Evolutionary conservation across 2,329 filamentous ascomycete genomes (phyloP).

Genomic region (Allantophomopsis lycopodina): DNA sequence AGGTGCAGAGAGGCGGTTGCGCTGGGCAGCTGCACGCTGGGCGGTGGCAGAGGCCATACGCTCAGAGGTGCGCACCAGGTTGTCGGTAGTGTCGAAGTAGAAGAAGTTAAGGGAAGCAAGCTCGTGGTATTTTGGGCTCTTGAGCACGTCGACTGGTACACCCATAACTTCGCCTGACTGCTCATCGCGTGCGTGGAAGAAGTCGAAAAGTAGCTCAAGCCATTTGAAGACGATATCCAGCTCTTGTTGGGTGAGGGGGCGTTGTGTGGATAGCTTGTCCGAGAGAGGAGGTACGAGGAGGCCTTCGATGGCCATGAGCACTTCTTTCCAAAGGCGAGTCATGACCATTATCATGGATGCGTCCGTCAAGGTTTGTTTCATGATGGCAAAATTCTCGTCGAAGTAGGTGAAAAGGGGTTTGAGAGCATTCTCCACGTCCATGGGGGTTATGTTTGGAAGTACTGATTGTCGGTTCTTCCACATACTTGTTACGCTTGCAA

Average conservation of each 20-base stretch:
- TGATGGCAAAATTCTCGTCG: constrained; percentile 96
- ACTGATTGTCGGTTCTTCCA: constrained; percentile 47
- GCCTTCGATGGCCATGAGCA: constrained; percentile 78
- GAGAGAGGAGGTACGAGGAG: constrained; percentile 87
- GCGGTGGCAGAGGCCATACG: constrained; percentile 84
- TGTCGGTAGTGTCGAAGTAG: constrained; percentile 88
- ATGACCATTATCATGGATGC: constrained; percentile 98
- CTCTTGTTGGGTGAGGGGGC: constrained; percentile 72
- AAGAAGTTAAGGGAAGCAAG: constrained; percentile 95
- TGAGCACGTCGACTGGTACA: constrained; percentile 80
- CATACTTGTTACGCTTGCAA: constrained; percentile 60
- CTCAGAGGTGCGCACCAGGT: constrained; percentile 87
- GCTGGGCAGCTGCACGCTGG: constrained; percentile 59
- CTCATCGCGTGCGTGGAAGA: constrained; percentile 90
- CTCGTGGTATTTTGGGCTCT: constrained; percentile 97
- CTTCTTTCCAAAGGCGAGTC: constrained; percentile 96
- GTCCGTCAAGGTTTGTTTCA: constrained; percentile 91
- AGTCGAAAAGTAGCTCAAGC: constrained; percentile 80
- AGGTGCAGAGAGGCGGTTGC: constrained; percentile 59
- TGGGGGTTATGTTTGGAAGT: constrained; percentile 45
- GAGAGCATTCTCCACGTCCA: constrained; percentile 68
- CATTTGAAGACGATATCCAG: constrained; percentile 92
- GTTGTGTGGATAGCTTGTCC: constrained; percentile 83
- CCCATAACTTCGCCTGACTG: constrained; percentile 71
- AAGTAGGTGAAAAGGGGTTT: constrained; percentile 87